Base-by-base conservation (phyloP, 495 filamentous ascomycete species). In the Penicillium cataractarum region DNA sequence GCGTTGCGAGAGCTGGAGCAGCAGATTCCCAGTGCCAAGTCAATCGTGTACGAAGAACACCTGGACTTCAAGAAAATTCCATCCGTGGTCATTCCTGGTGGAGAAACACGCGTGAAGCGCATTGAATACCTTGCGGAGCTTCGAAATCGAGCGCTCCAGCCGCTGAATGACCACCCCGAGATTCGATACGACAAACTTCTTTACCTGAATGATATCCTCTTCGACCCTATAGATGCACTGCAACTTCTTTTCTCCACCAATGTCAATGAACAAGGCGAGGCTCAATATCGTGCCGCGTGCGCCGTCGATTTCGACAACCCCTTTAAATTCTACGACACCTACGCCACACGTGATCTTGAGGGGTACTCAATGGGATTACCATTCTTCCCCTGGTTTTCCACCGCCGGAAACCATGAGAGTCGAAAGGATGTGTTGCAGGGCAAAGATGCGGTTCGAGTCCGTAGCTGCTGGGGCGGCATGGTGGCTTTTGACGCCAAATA, bases 391-490 rank as follows among this genome's bases (percentile, higher is more conserved):
- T 91, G 88, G 84, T 93, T 93, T 67, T 78, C 85, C 0, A 76
- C 71, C 31, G 78, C 83, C 3, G 90, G 89, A 0, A 65, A 79
- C 33, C 84, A 76, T 0, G 62, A 68, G 6, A 91, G 87, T 64
- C 79, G 89, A 35, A 65, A 74, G 10, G 88, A 88, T 65, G 84
- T 92, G 22, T 75, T 89, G 8, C 74, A 71, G 4, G 84, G 83
- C 26, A 86, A 76, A 59, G 89, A 92, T 65, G 87, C 87, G 0
- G 89, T 95, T 7, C 80, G 86, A 22, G 90, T 92, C 2, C 84
- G 85, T 64, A 89, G 87, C 63, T 95, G 91, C 73, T 93, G 91
- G 91, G 88, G 89, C 37, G 91, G 91, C 9, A 92, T 92, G 82
- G 87, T 90, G 7, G 90, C 90, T 4, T 92, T 92, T 66, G 87